Evolutionary conservation across 140 eudicot genomes (phyloP), one percentile per base, ranked within the genome.

Genomic region (Cichorium intybus): DNA sequence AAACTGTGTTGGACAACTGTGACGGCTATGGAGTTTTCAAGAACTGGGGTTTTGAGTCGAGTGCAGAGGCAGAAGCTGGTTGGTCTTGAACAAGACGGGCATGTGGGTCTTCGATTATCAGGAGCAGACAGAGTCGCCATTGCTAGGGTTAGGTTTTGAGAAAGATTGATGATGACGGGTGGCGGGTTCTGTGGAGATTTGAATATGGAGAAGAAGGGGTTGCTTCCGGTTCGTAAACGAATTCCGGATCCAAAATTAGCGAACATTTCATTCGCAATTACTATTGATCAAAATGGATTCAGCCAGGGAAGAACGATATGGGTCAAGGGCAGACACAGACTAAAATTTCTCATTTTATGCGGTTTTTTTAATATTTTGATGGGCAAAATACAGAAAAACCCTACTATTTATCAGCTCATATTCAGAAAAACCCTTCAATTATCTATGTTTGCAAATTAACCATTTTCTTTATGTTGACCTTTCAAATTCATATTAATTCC

Each of bases 61-160:
- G 75, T 60, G 73, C 98, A 92, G 76, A 92, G 82, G 51, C 98
- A 92, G 35, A 74, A 31, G 1, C 74, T 60, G 65, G 84, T 27
- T 26, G 98, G 98, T 66, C 85, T 81, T 20, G 90, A 65, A 69
- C 98, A 92, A 0, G 74, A 66, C 66, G 82, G 89, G 88, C 98
- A 92, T 10, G 64, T 83, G 81, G 93, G 93, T 85, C 98, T 71
- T 65, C 84, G 83, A n/a, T 51, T 68, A 23, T 60, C 50, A 31
- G 77, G 48, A 11, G 67, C 18, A 24, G 85, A 59, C 11, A 56
- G 59, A 31, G 64, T 45, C 57, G 70, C 81, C 97, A 89, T 86
- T 49, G 80, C 10, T 24, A 72, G 66, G 66, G 77, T 66, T 83
- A 39, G 84, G 71, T 83, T 65, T 71, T 55, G 66, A 29, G 62